These are phyloP conservation scores for Hibiscus tridactylites DNA, from an alignment of 345 rosid species.

Conservation along the genomic window DNA sequence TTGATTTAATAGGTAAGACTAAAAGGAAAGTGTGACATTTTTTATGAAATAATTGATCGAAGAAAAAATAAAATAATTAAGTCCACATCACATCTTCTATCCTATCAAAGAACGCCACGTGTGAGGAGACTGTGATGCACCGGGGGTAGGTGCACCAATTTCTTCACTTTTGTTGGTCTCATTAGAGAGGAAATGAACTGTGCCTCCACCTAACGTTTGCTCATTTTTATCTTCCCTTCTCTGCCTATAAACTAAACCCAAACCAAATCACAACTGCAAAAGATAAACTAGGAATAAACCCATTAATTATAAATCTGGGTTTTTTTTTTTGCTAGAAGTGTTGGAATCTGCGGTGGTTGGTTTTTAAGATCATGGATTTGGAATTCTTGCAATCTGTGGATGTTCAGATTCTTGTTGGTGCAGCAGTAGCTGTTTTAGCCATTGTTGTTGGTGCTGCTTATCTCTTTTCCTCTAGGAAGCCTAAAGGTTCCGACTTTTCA, in stretches of 20 bases:
- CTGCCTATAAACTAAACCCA: neutral
- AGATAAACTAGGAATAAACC: neutral
- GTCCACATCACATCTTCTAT: neutral
- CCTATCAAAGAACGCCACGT: neutral
- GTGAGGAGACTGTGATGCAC: neutral
- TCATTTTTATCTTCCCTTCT: neutral
- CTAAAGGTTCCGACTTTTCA: conserved; percentile 47
- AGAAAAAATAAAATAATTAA: neutral
- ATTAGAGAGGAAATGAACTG: neutral
- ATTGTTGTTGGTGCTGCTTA: conserved; percentile 47
- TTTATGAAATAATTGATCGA: neutral
- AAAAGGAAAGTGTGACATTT: too few species aligned
- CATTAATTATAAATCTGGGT: conserved; percentile 2
- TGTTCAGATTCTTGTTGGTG: conserved; percentile 60
- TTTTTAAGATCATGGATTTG: conserved; percentile 41
- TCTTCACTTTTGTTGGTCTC: neutral
- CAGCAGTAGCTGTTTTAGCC: conserved; percentile 70
- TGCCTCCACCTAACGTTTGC: neutral
- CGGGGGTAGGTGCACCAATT: conserved; percentile 5
- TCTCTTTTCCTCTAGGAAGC: conserved; percentile 50
- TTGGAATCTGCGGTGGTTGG: neutral
- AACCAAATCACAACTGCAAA: neutral
- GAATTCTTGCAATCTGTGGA: conserved; percentile 56
- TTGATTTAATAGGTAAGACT: neutral
- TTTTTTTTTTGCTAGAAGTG: neutral